Conservation (phyloP, 75 land plant species). For the Ceratopteris richardii region DNA sequence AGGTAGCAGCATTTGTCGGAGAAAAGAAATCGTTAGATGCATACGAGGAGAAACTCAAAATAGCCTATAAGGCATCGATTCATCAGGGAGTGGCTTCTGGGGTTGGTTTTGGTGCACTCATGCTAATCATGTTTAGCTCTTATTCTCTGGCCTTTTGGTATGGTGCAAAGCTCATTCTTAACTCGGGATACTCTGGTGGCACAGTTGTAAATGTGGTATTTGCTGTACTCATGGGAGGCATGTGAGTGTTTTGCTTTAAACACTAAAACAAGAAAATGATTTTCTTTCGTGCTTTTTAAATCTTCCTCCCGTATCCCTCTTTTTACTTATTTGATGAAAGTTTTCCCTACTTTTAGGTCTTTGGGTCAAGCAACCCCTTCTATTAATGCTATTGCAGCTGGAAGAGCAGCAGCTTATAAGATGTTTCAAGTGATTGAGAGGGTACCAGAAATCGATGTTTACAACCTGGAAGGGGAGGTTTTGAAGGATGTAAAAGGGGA, state of each 20-base stretch:
- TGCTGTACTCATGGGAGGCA: constrained; percentile 74
- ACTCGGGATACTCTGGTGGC: constrained; percentile 63
- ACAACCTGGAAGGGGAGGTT: constrained; percentile 46
- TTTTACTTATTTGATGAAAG: no score
- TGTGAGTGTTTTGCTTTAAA: constrained; percentile 42
- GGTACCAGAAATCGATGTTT: constrained; percentile 77
- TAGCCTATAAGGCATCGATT: constrained; percentile 35
- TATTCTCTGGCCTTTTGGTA: constrained; percentile 81
- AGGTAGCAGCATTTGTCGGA: constrained; percentile 46
- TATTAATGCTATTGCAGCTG: constrained; percentile 69
- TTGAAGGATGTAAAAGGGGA: constrained; percentile 59
- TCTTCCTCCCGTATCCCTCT: no score
- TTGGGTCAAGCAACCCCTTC: constrained; percentile 83
- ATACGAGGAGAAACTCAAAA: constrained; percentile 33
- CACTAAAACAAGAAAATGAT: no score
- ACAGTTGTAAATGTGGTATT: constrained; percentile 56
- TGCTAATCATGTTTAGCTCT: constrained; percentile 44
- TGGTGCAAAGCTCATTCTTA: constrained; percentile 47
- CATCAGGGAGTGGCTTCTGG: constrained; percentile 61
- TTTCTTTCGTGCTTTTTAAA: no score
- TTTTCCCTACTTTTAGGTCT: no score
- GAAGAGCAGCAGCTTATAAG: constrained; percentile 89
- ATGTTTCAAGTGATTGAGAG: constrained; percentile 87
- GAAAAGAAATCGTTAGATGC: constrained; percentile 46
- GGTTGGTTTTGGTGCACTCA: constrained; percentile 49